phyloP scores from a whole-genome alignment of 148 eudicot genomes.

The Agrostemma githago region DNA sequence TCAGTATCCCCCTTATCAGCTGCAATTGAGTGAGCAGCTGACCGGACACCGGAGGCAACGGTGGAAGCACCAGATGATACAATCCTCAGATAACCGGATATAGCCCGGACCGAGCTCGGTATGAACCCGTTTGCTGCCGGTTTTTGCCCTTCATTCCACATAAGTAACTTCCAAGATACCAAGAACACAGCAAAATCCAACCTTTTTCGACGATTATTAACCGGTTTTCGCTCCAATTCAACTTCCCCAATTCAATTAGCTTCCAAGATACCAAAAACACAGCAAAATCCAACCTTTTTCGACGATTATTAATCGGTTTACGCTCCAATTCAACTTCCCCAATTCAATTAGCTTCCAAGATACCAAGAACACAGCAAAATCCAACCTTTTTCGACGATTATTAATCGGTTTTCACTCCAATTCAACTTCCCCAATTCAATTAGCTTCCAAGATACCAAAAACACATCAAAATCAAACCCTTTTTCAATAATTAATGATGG shows the following conservation, averaged over 20 bases:
- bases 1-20: conserved; percentile 68
- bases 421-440: neutral
- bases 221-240: conserved; percentile 2
- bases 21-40: conserved; percentile 69
- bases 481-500: no score
- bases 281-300: no score
- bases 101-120: conserved; percentile 53
- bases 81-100: conserved; percentile 65
- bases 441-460: no score
- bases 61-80: conserved; percentile 83
- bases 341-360: no score
- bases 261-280: no score
- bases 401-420: conserved; percentile 1
- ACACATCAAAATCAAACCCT: no score
- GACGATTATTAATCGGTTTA: no score
- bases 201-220: neutral
- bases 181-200: conserved; percentile 11
- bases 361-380: conserved; percentile 9
- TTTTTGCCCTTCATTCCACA: conserved; percentile 75
- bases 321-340: no score
- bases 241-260: no score
- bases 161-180: conserved; percentile 20
- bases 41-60: conserved; percentile 65
- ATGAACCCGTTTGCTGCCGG: conserved; percentile 46
- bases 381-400: neutral